Base-by-base conservation (phyloP, 2,329 filamentous ascomycete genomes). In the Neocatenulostroma microsporum region DNA sequence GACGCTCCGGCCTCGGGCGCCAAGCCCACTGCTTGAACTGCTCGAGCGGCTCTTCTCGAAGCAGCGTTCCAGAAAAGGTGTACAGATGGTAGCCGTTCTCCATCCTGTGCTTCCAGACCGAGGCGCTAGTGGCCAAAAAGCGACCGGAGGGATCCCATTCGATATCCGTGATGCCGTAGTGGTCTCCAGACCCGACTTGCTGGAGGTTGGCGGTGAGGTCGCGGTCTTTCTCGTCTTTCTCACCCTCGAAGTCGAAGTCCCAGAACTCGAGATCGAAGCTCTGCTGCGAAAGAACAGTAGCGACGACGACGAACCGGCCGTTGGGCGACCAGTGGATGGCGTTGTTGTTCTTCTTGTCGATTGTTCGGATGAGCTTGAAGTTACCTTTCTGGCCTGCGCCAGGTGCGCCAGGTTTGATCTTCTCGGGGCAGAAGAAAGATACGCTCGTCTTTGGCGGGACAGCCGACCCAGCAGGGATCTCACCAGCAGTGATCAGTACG, bases 271-370 rank as follows among this genome's bases (percentile, higher is more conserved):
- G 78, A 47, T 98, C 91, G 47, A 86, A 94, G 66, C 81, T 89
- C 64, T 94, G 85, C 60, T 87, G 81, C 55, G 88, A 95, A 64
- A 84, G 79, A 36, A 98, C 85, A 9, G 91, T 93, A 36, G 87
- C 91, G 37, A 98, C 79, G 30, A 96, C 81, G 24, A 96, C 89
- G 57, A 98, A 98, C 32, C 91, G 82, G 36, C 91, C 91, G 62
- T 82, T 85, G 18, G 91, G 91, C 13, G 87, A 94, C 91, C 91
- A 98, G 78, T 96, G 96, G 58, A 98, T 98, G 48, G 85, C 88
- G 59, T 98, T 98, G 76, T 84, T 94, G 68, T 93, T 96, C 79
- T 96, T 96, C 79, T 96, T 96, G 55, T 98, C 91, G 38, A 94
- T 73, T 7, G 88, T 96, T 46, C 87, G 80, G 50, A 96, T 80